Percentiles rank a stretch among this genome's conserved stretches.
phyloP scores from a whole-genome alignment of 371 early-diverging fungal species.

The Nematocida homosporus region DNA sequence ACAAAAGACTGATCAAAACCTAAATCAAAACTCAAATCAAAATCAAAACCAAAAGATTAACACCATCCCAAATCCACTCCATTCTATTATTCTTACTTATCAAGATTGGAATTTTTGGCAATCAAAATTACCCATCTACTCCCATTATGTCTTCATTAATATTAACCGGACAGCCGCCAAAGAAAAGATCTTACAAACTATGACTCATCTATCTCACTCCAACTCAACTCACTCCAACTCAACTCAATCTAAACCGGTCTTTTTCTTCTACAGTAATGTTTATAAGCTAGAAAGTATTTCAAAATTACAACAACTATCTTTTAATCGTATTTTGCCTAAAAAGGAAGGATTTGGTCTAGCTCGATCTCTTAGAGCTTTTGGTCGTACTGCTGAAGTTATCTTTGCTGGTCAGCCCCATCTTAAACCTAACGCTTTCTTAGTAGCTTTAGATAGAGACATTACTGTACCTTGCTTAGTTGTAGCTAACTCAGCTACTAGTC shows the following conservation, averaged over 20 bases:
- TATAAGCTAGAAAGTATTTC: constrained; percentile 44
- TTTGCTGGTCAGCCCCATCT: constrained; percentile 39
- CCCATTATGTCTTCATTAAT: constrained; percentile 29
- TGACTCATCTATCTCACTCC: too few species aligned
- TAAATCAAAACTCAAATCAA: too few species aligned
- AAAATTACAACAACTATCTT: constrained; percentile 4
- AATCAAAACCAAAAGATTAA: too few species aligned
- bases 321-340: constrained; percentile 34
- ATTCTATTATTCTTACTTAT: too few species aligned
- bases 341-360: constrained; percentile 44
- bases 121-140: not conserved
- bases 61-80: too few species aligned
- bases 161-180: constrained; percentile 33
- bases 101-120: too few species aligned
- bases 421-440: constrained; percentile 21
- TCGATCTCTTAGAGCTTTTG: constrained; percentile 11
- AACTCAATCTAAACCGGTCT: not conserved
- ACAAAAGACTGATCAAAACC: too few species aligned
- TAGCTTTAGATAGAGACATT: constrained; percentile 36
- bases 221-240: too few species aligned
- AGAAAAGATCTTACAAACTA: too few species aligned
- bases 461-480: constrained; percentile 46
- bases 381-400: constrained; percentile 34
- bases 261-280: constrained; percentile 33
- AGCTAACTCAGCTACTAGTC: constrained; percentile 2